A percentile compares a stretch with the other conserved stretches of the same genome.
These are phyloP conservation scores for Kodamaea sp. DNA, from an alignment of 1,139 yeast genomes.

Conservation along the genomic window DNA sequence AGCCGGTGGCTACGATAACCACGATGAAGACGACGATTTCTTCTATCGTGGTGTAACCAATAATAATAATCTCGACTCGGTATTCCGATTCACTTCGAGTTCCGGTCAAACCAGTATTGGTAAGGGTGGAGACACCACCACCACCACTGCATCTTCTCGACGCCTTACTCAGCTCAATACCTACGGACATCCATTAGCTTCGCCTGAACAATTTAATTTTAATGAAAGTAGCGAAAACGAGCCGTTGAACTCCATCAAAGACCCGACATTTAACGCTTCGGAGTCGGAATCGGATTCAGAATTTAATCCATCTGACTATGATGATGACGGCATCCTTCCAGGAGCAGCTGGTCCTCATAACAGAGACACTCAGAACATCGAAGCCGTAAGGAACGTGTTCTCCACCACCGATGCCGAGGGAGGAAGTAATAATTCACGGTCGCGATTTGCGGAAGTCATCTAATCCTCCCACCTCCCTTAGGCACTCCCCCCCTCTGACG, in stretches of 20 bases:
- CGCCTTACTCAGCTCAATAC: constrained; percentile 15
- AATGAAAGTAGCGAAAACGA: constrained; percentile 17
- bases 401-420: constrained; percentile 15
- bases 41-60: constrained; percentile 51
- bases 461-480: too few relatives aligned
- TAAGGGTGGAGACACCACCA: constrained; percentile 14
- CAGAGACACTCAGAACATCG: constrained; percentile 10
- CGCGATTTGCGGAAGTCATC: constrained; percentile 25
- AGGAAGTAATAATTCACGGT: constrained; percentile 24
- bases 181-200: constrained; percentile 15
- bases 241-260: constrained; percentile 10
- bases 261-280: constrained; percentile 7
- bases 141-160: constrained; percentile 15
- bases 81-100: constrained; percentile 33
- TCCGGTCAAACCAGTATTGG: constrained; percentile 21
- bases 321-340: constrained; percentile 16
- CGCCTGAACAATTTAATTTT: constrained; percentile 18
- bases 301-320: constrained; percentile 23
- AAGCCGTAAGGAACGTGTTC: constrained; percentile 10
- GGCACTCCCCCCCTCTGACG: too few relatives aligned
- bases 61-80: constrained; percentile 44
- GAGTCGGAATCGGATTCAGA: constrained; percentile 17
- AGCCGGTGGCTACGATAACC: constrained; percentile 11
- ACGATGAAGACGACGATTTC: constrained; percentile 33
- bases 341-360: constrained; percentile 13